Evolutionary conservation across 2,329 filamentous ascomycete species (phyloP).

Genomic region (Ophiostoma himal-ulmi): DNA sequence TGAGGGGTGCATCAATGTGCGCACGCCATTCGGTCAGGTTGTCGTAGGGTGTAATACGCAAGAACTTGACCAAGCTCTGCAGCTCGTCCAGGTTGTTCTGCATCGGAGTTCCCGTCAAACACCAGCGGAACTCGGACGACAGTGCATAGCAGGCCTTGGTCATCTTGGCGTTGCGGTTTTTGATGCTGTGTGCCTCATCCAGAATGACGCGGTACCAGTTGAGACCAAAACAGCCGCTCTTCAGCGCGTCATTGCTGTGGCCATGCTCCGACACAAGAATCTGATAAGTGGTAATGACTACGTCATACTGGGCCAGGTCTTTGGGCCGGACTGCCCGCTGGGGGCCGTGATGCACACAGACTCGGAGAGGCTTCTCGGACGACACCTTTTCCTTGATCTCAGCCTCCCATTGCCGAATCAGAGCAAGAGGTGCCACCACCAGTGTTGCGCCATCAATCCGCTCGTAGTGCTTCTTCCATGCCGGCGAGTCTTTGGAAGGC

Average conservation of each 20-base stretch:
- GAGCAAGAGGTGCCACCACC: constrained; percentile 83
- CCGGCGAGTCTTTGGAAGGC: constrained; percentile 50
- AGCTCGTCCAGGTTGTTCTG: constrained; percentile 97
- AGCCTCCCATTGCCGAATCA: constrained; percentile 95
- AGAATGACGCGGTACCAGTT: constrained; percentile 95
- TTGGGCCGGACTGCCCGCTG: constrained; percentile 72
- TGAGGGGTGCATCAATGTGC: constrained; percentile 83
- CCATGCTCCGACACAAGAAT: constrained; percentile 88
- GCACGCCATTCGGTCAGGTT: constrained; percentile 83
- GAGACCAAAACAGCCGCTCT: constrained; percentile 81
- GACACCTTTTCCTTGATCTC: constrained; percentile 79
- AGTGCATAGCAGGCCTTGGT: constrained; percentile 88
- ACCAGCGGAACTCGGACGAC: constrained; percentile 86
- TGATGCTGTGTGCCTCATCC: constrained; percentile 96
- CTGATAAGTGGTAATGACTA: constrained; percentile 96
- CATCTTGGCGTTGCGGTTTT: constrained; percentile 93
- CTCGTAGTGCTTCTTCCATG: constrained; percentile 63
- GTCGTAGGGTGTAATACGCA: constrained; percentile 87
- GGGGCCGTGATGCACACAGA: constrained; percentile 86
- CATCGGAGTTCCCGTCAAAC: constrained; percentile 91
- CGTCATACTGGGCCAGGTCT: constrained; percentile 78
- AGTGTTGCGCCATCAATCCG: constrained; percentile 72
- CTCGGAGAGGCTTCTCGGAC: constrained; percentile 62
- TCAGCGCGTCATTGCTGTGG: constrained; percentile 58
- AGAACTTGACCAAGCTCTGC: constrained; percentile 86